These are phyloP conservation scores for Haplosporangium sp. DNA, from an alignment of 371 early-diverging fungal genomes.

Conservation along the genomic window DNA sequence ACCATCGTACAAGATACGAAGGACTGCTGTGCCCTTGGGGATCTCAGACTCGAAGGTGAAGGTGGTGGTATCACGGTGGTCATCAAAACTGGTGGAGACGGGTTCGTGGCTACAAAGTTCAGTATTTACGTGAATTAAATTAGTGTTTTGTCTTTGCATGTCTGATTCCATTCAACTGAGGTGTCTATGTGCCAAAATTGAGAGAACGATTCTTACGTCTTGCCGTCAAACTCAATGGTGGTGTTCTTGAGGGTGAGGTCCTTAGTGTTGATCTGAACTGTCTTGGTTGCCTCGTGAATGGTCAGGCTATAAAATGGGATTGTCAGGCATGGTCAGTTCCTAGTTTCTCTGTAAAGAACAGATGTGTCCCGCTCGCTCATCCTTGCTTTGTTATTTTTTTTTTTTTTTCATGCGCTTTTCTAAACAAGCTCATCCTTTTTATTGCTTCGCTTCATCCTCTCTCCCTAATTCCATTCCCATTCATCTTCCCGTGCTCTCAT, in stretches of 20 bases:
- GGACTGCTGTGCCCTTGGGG: constrained; percentile 59
- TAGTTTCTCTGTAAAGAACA: too few relatives aligned
- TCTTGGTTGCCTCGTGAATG: constrained; percentile 64
- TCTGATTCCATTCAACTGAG: not conserved
- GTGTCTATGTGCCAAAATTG: too few relatives aligned
- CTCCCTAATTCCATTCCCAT: too few relatives aligned
- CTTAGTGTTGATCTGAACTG: constrained; percentile 71
- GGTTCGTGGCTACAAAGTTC: constrained; percentile 20
- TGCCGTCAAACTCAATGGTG: constrained; percentile 23
- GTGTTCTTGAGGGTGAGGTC: constrained; percentile 59
- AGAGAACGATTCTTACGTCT: constrained; percentile 20
- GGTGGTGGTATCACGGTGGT: constrained; percentile 67
- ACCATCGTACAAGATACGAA: constrained; percentile 75
- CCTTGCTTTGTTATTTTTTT: too few relatives aligned
- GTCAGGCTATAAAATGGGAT: constrained; percentile 41
- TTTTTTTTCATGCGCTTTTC: too few relatives aligned
- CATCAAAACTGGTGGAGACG: constrained; percentile 64
- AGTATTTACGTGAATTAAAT: not conserved
- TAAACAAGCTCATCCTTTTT: too few relatives aligned
- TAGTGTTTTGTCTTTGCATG: not conserved
- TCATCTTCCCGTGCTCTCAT: too few relatives aligned
- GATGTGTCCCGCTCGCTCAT: too few relatives aligned
- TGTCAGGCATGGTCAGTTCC: not conserved
- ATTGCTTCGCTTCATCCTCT: too few relatives aligned
- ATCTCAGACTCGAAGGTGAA: constrained; percentile 66